Conservation (phyloP, 352 stramenopile genomes). For the Phytophthora idaei region DNA sequence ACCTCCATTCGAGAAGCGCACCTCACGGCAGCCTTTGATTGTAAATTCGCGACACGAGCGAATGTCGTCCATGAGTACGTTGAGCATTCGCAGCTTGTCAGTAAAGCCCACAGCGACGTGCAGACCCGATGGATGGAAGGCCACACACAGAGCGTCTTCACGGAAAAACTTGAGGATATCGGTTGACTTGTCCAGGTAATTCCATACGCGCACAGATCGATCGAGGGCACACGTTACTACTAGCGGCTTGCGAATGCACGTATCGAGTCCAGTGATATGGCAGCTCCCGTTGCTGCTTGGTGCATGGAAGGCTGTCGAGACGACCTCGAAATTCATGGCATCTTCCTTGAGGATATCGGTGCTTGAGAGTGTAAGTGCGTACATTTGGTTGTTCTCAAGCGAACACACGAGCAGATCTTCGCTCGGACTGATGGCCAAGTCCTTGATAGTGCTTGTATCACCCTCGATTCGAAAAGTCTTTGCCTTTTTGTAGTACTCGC, state of each 20-base stretch:
- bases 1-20: constrained; percentile 90
- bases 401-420: constrained; percentile 91
- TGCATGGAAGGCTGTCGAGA: constrained; percentile 89
- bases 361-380: constrained; percentile 89
- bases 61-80: constrained; percentile 96
- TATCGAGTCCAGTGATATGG: constrained; percentile 93
- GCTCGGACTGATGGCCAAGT: constrained; percentile 88
- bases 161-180: constrained; percentile 93
- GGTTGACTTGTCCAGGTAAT: constrained; percentile 92
- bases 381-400: constrained; percentile 91
- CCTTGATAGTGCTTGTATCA: constrained; percentile 76
- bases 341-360: constrained; percentile 94
- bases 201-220: constrained; percentile 93
- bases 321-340: constrained; percentile 93
- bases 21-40: constrained; percentile 92
- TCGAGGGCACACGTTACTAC: constrained; percentile 92
- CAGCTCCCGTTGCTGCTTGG: constrained; percentile 60
- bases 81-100: constrained; percentile 94
- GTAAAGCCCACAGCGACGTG: constrained; percentile 92
- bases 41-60: constrained; percentile 89
- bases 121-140: constrained; percentile 92
- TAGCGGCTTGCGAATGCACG: constrained; percentile 92
- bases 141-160: constrained; percentile 88
- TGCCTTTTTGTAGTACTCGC: constrained; percentile 91
- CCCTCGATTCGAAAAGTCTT: constrained; percentile 90